Conservation (phyloP, 495 filamentous ascomycete genomes). For the Penicillium ucsense region DNA sequence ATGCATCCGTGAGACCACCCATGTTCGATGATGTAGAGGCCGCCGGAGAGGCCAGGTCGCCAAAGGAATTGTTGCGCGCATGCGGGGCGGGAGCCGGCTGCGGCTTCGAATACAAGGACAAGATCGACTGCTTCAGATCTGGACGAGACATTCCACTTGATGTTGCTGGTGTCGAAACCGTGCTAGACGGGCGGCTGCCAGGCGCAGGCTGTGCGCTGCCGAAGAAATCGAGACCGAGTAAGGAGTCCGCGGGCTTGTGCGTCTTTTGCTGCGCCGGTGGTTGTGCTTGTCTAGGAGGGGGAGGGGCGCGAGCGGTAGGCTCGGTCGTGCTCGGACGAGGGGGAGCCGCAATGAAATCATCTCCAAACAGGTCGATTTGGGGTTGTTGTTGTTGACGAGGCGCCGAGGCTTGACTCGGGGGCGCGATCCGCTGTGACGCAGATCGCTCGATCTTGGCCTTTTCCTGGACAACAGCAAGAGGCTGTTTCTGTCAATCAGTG, state of each 20-base stretch:
- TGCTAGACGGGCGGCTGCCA: conserved; percentile 60
- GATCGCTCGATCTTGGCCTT: conserved; percentile 59
- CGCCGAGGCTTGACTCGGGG: conserved; percentile 34
- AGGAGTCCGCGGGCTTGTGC: conserved; percentile 68
- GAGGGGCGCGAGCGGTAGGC: conserved; percentile 37
- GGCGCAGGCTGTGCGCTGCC: conserved; percentile 57
- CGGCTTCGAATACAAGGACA: conserved; percentile 87
- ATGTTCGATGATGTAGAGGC: conserved; percentile 44
- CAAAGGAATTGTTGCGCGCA: conserved; percentile 55
- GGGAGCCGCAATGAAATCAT: conserved; percentile 48
- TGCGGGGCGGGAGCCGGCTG: conserved; percentile 47
- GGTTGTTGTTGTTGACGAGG: conserved; percentile 27
- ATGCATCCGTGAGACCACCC: conserved; percentile 77
- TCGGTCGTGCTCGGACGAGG: conserved; percentile 59
- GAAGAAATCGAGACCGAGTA: conserved; percentile 90
- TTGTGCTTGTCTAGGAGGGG: conserved; percentile 49
- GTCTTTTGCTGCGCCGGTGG: conserved; percentile 43
- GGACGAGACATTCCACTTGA: conserved; percentile 63
- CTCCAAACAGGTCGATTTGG: conserved; percentile 55
- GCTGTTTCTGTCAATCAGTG: conserved; percentile 35
- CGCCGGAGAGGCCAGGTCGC: conserved; percentile 53
- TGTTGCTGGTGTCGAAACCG: conserved; percentile 48
- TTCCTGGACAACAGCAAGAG: conserved; percentile 63
- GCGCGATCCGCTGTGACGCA: conserved; percentile 38
- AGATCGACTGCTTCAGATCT: conserved; percentile 92